A percentile compares a stretch with the other conserved stretches of the same genome.
These are phyloP conservation scores for Auriscalpium orientale DNA, from an alignment of 768 basidiomycete species.

Conservation along the genomic window DNA sequence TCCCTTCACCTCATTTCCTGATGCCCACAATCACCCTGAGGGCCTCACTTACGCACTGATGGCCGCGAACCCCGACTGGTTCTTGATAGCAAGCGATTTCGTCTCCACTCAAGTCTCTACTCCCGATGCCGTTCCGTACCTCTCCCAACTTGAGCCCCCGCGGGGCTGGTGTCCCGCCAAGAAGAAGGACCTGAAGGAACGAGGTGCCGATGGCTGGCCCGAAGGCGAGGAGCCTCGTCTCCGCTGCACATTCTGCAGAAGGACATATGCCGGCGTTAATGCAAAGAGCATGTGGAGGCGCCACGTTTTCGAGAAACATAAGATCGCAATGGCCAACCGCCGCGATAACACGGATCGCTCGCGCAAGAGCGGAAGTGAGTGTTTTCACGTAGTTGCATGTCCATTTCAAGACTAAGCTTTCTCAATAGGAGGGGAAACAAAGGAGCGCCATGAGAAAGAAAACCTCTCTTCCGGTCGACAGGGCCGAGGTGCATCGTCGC, in stretches of 20 bases:
- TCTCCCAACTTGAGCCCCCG: constrained; percentile 72
- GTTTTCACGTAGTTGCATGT: not conserved
- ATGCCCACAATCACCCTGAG: constrained; percentile 50
- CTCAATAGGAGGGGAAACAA: constrained; percentile 40
- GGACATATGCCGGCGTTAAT: constrained; percentile 80
- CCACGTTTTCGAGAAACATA: constrained; percentile 86
- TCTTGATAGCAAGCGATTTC: constrained; percentile 65
- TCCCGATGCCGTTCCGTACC: constrained; percentile 57
- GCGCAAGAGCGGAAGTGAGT: constrained; percentile 33
- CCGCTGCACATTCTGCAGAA: constrained; percentile 77
- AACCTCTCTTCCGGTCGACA: constrained; percentile 26
- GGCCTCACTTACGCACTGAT: constrained; percentile 65
- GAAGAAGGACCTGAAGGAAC: constrained; percentile 69
- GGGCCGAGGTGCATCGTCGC: constrained; percentile 1
- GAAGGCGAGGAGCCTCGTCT: constrained; percentile 76
- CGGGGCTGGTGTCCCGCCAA: constrained; percentile 84
- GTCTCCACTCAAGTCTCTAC: constrained; percentile 36
- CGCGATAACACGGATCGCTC: constrained; percentile 62
- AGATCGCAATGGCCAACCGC: constrained; percentile 83
- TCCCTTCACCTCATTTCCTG: constrained; percentile 63
- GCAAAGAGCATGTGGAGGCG: constrained; percentile 90
- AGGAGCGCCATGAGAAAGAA: constrained; percentile 42
- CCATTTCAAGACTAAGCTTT: not conserved
- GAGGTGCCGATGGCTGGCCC: constrained; percentile 64
- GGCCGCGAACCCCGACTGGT: constrained; percentile 77